phyloP scores from a whole-genome alignment of 306 rosid genomes.

The Mimosa pudica region DNA sequence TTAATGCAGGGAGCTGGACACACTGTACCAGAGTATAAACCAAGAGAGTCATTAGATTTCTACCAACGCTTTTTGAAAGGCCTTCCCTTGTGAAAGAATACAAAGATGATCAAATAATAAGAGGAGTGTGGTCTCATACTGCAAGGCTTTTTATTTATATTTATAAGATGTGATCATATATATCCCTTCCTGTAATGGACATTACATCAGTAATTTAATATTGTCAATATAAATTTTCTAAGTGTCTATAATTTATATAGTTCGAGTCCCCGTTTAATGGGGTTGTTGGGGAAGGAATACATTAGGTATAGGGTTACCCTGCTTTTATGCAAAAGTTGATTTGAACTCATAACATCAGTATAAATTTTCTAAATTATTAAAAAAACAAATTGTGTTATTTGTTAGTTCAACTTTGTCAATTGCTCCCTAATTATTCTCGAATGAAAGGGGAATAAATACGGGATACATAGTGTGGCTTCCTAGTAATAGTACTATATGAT shows the following conservation, averaged over 20 bases:
- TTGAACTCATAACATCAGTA: neutral
- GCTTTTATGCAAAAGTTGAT: no score
- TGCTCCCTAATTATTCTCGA: neutral
- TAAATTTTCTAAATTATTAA: neutral
- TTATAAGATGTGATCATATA: neutral
- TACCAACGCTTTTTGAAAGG: slow-evolving; percentile 76
- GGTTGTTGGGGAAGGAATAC: no score
- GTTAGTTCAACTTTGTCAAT: neutral
- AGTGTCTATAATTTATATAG: no score
- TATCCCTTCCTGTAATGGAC: neutral
- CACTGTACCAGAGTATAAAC: slow-evolving; percentile 94
- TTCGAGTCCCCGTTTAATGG: no score
- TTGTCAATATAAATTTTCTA: neutral
- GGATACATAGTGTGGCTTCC: neutral
- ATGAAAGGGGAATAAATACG: neutral
- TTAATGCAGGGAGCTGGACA: slow-evolving; percentile 88
- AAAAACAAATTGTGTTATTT: neutral
- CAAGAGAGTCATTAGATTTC: slow-evolving; percentile 74
- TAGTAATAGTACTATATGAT: neutral
- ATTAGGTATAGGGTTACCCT: no score
- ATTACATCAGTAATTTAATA: neutral
- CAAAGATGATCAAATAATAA: neutral
- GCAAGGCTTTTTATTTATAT: slow-evolving; percentile 18
- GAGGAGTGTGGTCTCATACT: neutral
- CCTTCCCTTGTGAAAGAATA: slow-evolving; percentile 38